Percentiles rank a stretch among this genome's conserved stretches.
Evolutionary conservation across 73 alveolate genomes (phyloP).

Genomic region (Paramecium primaurelia): DNA sequence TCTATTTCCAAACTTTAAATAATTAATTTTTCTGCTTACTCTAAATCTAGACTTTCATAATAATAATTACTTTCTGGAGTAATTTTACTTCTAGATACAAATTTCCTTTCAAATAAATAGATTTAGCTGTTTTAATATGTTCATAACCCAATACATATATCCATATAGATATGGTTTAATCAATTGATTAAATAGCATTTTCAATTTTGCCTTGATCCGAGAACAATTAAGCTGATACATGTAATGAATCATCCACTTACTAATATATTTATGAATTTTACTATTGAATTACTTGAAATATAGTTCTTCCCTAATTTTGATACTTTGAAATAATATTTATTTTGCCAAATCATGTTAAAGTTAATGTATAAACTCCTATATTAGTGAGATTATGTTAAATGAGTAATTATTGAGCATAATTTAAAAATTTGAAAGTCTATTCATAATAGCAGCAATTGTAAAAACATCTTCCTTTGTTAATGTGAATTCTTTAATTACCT

Average conservation of each 20-base stretch:
- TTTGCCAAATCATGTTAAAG: constrained; percentile 27
- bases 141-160: background rate
- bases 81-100: constrained; percentile 6
- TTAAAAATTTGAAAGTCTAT: background rate
- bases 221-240: background rate
- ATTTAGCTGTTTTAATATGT: constrained; percentile 19
- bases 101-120: constrained; percentile 27
- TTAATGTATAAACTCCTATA: background rate
- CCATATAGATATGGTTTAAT: background rate
- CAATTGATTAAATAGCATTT: background rate
- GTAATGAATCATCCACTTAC: constrained; percentile 26
- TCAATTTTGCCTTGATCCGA: background rate
- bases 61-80: background rate
- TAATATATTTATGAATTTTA: background rate
- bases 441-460: background rate
- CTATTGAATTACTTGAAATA: background rate
- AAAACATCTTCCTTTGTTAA: background rate
- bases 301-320: background rate
- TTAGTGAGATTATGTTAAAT: background rate
- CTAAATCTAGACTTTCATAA: background rate
- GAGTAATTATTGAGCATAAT: background rate
- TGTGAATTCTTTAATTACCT: background rate
- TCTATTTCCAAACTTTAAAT: background rate
- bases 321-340: background rate
- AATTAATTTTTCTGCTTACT: background rate